Percentiles rank a stretch among this genome's conserved stretches.
These are phyloP conservation scores for Salvia rosmarinus DNA, from an alignment of 257 asterid species.

Conservation along the genomic window DNA sequence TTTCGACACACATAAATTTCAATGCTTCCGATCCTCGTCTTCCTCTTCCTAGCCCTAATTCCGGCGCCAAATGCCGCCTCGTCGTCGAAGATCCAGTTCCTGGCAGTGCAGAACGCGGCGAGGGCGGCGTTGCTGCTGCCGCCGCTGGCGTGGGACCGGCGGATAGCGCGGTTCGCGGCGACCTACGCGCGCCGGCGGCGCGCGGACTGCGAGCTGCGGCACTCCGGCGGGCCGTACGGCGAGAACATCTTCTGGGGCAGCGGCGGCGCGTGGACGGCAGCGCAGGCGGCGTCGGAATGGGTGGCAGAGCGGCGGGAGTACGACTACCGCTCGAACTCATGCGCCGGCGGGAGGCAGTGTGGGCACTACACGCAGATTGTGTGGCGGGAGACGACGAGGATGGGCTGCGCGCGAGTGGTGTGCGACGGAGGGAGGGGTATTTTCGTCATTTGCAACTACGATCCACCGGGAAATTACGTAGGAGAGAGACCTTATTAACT, in stretches of 20 bases:
- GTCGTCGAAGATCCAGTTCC: conserved; percentile 30
- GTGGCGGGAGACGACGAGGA: conserved; percentile 43
- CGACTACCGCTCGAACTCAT: conserved; percentile 44
- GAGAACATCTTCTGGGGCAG: conserved; percentile 62
- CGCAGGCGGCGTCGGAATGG: conserved; percentile 51
- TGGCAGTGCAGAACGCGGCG: conserved; percentile 44
- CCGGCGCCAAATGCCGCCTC: not conserved
- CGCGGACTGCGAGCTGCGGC: conserved; percentile 44
- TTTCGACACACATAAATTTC: not conserved
- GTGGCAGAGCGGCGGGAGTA: conserved; percentile 42
- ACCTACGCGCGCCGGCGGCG: conserved; percentile 40
- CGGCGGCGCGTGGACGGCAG: conserved; percentile 47
- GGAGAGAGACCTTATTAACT: conserved; percentile 48
- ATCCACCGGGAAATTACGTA: conserved; percentile 55
- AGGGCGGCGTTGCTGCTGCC: conserved; percentile 38
- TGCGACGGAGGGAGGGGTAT: conserved; percentile 44
- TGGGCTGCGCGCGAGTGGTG: conserved; percentile 51
- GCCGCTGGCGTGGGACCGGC: conserved; percentile 45
- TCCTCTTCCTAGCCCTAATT: conserved; percentile 14
- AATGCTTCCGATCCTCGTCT: not conserved
- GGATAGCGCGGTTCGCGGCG: conserved; percentile 34
- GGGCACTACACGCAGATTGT: conserved; percentile 58
- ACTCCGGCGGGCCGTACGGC: conserved; percentile 50
- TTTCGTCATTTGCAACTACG: conserved; percentile 51
- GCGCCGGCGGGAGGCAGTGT: conserved; percentile 40